These are phyloP conservation scores for Sporothrix curviconia DNA, from an alignment of 2,329 filamentous ascomycete species.

Conservation along the genomic window DNA sequence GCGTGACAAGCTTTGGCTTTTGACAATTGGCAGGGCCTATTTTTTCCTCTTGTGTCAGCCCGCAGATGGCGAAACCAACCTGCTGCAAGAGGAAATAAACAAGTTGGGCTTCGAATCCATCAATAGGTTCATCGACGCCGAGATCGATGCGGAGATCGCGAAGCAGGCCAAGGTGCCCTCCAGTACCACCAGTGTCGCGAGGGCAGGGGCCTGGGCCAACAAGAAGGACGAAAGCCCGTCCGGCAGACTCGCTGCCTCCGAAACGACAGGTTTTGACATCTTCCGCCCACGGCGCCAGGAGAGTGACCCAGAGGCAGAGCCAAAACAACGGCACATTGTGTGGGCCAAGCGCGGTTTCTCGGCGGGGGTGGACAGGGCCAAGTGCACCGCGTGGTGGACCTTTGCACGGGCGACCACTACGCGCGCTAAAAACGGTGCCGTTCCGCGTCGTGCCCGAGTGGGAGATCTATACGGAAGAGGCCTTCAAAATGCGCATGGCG, in stretches of 20 bases:
- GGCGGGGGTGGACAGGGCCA: not conserved
- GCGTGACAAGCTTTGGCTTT: not conserved
- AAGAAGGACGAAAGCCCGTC: too few species aligned
- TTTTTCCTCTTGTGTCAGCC: not conserved
- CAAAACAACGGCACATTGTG: too few species aligned
- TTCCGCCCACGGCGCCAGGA: too few species aligned
- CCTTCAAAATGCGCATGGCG: not conserved
- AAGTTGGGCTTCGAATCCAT: too few species aligned
- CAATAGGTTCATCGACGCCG: too few species aligned
- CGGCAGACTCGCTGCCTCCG: too few species aligned
- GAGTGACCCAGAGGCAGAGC: too few species aligned
- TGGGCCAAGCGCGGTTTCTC: not conserved
- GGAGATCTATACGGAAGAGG: not conserved
- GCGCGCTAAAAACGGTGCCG: not conserved
- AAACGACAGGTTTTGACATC: too few species aligned
- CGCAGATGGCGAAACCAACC: not conserved
- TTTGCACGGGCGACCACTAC: not conserved
- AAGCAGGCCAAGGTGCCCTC: too few species aligned
- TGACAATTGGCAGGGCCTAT: not conserved
- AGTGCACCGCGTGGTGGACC: not conserved
- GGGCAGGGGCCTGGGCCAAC: too few species aligned
- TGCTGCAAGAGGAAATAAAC: not conserved
- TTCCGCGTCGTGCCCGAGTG: not conserved
- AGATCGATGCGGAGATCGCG: too few species aligned
- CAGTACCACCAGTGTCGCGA: too few species aligned